Evolutionary conservation across 177 flowering plant species (phyloP).

Genomic region (Tripterygium wilfordii): DNA sequence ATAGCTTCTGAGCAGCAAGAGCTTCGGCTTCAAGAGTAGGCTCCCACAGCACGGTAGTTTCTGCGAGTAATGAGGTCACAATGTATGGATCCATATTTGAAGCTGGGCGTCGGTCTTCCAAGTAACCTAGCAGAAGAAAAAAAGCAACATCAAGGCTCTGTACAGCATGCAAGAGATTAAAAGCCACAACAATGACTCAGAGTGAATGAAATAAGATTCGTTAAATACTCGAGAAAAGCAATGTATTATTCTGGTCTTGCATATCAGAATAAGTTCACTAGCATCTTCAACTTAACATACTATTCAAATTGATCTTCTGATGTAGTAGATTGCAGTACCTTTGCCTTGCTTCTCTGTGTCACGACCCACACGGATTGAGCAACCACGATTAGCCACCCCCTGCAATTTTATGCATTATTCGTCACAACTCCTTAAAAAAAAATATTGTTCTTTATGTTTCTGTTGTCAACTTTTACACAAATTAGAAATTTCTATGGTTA

Average conservation of each 20-base stretch:
- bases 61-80: slow-evolving; percentile 78
- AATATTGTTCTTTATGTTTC: background rate
- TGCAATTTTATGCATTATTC: slow-evolving; percentile 15
- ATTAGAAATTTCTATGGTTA: background rate
- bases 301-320: no score
- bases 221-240: no score
- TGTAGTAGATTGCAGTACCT: slow-evolving; percentile 35
- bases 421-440: background rate
- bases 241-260: no score
- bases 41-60: slow-evolving; percentile 80
- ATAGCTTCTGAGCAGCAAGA: slow-evolving; percentile 84
- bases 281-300: no score
- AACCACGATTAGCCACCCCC: slow-evolving; percentile 99
- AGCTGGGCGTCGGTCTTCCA: slow-evolving; percentile 98
- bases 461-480: background rate
- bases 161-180: background rate
- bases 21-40: slow-evolving; percentile 94
- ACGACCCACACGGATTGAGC: slow-evolving; percentile 94
- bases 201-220: no score
- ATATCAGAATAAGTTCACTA: no score
- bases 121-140: slow-evolving; percentile 7
- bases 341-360: slow-evolving; percentile 92
- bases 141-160: background rate
- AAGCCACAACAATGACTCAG: background rate
- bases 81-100: slow-evolving; percentile 98